Conservation (phyloP, 2,329 filamentous ascomycete species). For the Scedosporium boydii region DNA sequence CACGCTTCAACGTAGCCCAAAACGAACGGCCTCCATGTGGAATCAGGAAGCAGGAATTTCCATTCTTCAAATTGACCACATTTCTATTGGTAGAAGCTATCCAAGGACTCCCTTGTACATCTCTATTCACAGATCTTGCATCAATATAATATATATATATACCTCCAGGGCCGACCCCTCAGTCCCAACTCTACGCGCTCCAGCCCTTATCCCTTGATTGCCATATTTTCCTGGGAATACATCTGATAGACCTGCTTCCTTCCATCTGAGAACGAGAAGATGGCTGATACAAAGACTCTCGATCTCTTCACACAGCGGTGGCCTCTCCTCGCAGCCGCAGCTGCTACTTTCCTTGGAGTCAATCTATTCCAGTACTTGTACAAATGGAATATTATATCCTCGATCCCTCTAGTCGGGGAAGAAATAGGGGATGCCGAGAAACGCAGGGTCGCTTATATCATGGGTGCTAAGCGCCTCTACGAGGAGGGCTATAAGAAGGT, state of each 20-base stretch:
- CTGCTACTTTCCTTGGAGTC: not conserved
- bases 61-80: too few species aligned
- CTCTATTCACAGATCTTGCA: too few species aligned
- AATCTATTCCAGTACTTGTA: not conserved
- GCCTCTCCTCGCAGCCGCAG: conserved; percentile 2
- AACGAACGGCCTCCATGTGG: too few species aligned
- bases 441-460: conserved; percentile 16
- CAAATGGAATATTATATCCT: not conserved
- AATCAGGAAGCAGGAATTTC: too few species aligned
- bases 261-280: not conserved
- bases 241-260: not conserved
- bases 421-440: conserved; percentile 18
- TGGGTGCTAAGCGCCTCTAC: conserved; percentile 16
- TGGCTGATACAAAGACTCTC: not conserved
- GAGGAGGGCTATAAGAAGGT: conserved; percentile 20
- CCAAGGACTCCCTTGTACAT: too few species aligned
- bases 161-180: too few species aligned
- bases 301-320: conserved; percentile 1
- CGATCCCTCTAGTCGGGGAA: conserved; percentile 16
- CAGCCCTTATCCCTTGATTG: not conserved
- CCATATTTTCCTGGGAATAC: not conserved
- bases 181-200: too few species aligned
- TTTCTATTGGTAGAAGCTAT: too few species aligned
- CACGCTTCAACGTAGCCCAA: too few species aligned
- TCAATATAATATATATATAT: too few species aligned